phyloP scores from a whole-genome alignment of 148 eudicot genomes.

The Rhododendron molle region DNA sequence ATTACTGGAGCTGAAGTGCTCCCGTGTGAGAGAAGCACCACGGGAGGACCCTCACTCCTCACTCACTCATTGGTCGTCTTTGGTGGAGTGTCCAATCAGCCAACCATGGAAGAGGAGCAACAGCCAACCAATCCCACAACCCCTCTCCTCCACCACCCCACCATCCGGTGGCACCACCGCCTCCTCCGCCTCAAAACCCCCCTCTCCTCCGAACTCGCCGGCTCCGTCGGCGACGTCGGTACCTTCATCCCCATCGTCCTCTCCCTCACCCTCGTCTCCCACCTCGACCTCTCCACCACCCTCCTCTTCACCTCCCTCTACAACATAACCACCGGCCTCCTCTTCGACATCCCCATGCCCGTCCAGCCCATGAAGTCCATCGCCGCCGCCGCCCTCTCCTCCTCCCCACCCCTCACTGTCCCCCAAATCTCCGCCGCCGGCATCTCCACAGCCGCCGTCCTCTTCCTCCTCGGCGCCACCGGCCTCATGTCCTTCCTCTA shows the following conservation, averaged over 20 bases:
- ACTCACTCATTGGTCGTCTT: not conserved
- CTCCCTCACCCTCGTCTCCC: conserved; percentile 45
- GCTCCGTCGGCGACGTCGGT: conserved; percentile 56
- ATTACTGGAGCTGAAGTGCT: too few relatives aligned
- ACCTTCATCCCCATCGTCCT: conserved; percentile 60
- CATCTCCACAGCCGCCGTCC: conserved; percentile 36
- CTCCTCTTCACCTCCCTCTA: conserved; percentile 52
- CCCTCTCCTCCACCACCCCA: conserved; percentile 11
- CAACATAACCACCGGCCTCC: conserved; percentile 41
- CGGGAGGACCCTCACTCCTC: too few relatives aligned
- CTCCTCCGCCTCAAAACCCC: conserved; percentile 42
- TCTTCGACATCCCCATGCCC: conserved; percentile 54
- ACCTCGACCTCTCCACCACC: conserved; percentile 50
- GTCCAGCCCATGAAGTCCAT: conserved; percentile 70
- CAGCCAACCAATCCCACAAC: not conserved
- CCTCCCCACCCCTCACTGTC: conserved; percentile 32
- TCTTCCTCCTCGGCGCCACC: conserved; percentile 45
- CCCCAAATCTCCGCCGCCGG: conserved; percentile 52
- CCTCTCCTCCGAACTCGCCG: conserved; percentile 42
- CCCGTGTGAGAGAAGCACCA: too few relatives aligned
- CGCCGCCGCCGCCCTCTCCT: conserved; percentile 56
- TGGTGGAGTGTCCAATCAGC: not conserved
- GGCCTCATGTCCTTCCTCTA: conserved; percentile 50
- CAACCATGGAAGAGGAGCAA: conserved; percentile 7
- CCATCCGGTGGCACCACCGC: conserved; percentile 11